Evolutionary conservation across 139 green algal species (phyloP).

Genomic region (Spirogloea muscicola): DNA sequence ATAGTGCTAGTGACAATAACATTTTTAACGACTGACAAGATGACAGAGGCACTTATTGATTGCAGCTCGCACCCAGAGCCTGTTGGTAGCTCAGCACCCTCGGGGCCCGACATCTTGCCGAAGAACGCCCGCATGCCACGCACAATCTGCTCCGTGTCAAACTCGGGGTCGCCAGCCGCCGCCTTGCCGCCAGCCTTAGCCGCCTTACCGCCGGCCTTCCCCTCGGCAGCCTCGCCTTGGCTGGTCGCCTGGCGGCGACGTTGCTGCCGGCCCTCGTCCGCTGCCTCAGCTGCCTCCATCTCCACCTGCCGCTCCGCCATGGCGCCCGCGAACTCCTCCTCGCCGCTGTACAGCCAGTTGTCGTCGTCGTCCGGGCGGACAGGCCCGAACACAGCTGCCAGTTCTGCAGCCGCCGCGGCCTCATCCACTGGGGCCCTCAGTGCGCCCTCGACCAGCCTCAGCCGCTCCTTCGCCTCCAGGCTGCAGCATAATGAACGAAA

Average conservation of each 20-base stretch:
- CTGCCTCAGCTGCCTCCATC: conserved; percentile 32
- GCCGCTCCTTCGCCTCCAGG: no score
- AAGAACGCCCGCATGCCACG: conserved; percentile 30
- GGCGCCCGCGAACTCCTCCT: conserved; percentile 18
- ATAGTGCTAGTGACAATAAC: no score
- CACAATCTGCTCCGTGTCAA: background rate
- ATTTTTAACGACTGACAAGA: background rate
- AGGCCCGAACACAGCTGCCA: background rate
- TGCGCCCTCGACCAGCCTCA: no score
- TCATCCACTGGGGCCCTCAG: no score
- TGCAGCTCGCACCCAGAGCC: background rate
- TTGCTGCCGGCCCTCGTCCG: background rate
- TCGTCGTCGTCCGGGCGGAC: conserved; percentile 24
- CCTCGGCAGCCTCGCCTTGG: background rate
- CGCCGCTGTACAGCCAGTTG: conserved; percentile 30
- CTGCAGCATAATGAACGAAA: no score
- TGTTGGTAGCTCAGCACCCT: conserved; percentile 34
- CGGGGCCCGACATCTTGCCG: conserved; percentile 30
- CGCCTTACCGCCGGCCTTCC: background rate
- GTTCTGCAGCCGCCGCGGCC: no score
- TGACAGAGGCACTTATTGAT: background rate
- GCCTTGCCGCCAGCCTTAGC: background rate
- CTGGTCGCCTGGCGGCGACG: background rate
- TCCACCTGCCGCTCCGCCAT: conserved; percentile 28
- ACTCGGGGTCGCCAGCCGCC: no score